Evolutionary conservation across 148 eudicot genomes (phyloP).

Genomic region (Persicaria tinctoria): DNA sequence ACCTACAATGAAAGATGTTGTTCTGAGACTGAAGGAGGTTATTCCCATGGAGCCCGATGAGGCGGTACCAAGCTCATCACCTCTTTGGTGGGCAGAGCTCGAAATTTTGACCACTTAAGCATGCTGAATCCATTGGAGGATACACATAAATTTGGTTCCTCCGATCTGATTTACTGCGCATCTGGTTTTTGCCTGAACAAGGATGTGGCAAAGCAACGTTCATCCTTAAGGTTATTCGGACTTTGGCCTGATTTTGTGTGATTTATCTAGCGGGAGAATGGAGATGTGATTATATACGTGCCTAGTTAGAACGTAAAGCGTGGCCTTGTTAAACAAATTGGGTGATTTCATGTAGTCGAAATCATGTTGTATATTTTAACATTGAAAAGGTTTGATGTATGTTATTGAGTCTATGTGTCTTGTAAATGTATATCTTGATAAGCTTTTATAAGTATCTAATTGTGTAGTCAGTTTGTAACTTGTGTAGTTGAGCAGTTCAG

Average conservation of each 20-base stretch:
- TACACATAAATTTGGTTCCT: not conserved
- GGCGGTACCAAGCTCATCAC: constrained; percentile 61
- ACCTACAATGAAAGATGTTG: constrained; percentile 56
- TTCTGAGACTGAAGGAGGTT: constrained; percentile 44
- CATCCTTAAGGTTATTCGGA: not conserved
- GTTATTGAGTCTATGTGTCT: too few relatives aligned
- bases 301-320: not conserved
- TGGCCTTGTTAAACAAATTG: too few relatives aligned
- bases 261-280: not conserved
- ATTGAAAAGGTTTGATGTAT: too few relatives aligned
- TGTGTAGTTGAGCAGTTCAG: too few relatives aligned
- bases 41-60: constrained; percentile 58
- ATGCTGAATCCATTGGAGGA: not conserved
- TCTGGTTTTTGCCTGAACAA: not conserved
- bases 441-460: too few relatives aligned
- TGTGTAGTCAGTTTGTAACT: too few relatives aligned
- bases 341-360: too few relatives aligned
- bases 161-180: not conserved
- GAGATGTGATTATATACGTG: not conserved
- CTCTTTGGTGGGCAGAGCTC: constrained; percentile 96
- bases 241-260: not conserved
- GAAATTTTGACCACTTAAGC: constrained; percentile 58
- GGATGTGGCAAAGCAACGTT: not conserved
- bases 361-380: too few relatives aligned
- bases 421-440: too few relatives aligned